Evolutionary conservation across 257 asterid genomes (phyloP).

Genomic region (Capsicum chinense): DNA sequence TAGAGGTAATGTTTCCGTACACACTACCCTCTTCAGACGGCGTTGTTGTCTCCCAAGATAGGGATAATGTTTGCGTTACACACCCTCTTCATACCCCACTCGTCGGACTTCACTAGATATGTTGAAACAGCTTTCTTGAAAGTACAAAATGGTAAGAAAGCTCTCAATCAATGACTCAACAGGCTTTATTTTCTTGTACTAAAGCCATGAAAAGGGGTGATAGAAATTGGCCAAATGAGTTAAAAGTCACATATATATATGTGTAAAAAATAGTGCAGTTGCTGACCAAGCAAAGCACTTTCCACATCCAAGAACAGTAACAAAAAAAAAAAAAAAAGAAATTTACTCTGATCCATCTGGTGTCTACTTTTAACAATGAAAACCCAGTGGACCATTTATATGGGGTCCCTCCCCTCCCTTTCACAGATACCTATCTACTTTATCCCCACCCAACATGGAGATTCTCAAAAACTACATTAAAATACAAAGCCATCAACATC

Average conservation of each 20-base stretch:
- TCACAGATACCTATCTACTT: conserved; percentile 39
- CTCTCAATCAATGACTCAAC: conserved; percentile 58
- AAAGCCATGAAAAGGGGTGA: conserved; percentile 65
- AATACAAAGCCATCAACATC: conserved; percentile 26
- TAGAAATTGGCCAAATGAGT: conserved; percentile 45
- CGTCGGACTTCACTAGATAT: no score
- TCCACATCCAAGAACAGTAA: conserved; percentile 35
- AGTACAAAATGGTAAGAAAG: conserved; percentile 45
- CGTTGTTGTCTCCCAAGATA: no score
- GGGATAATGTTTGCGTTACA: no score
- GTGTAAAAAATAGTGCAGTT: conserved; percentile 51
- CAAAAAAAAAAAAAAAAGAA: conserved; percentile 23
- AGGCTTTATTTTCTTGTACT: conserved; percentile 37
- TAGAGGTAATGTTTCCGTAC: no score
- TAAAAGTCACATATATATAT: conserved; percentile 40
- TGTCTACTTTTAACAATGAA: conserved; percentile 35
- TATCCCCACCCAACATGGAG: conserved; percentile 48
- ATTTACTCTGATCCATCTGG: conserved; percentile 26
- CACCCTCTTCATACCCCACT: no score
- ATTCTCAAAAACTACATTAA: conserved; percentile 34
- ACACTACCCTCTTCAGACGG: no score
- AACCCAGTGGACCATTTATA: conserved; percentile 37
- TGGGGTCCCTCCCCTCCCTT: conserved; percentile 39
- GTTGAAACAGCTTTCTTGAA: conserved; percentile 43
- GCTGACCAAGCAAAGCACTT: conserved; percentile 60